Evolutionary conservation across 2,329 filamentous ascomycete species (phyloP).

Genomic region (Claviceps sorghi): DNA sequence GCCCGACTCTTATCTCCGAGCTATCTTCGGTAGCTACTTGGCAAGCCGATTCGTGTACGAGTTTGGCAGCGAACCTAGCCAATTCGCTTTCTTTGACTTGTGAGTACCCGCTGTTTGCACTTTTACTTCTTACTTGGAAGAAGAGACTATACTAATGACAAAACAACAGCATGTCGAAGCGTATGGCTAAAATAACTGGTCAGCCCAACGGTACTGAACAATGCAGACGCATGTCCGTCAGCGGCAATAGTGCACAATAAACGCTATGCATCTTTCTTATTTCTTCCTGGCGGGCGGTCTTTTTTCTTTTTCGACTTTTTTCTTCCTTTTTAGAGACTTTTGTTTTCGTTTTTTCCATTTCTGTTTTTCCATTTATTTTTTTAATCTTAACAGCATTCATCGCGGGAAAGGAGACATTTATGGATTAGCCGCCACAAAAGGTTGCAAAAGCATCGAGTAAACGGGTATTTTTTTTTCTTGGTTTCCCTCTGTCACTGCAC

Average conservation of each 20-base stretch:
- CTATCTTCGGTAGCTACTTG: slow-evolving; percentile 92
- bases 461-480: not conserved
- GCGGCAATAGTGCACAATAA: slow-evolving; percentile 3
- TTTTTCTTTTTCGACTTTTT: not conserved
- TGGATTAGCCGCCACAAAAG: not conserved
- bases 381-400: not conserved
- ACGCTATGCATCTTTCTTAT: too few relatives aligned
- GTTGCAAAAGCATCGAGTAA: not conserved
- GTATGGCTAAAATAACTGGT: slow-evolving; percentile 34
- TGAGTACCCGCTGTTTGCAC: slow-evolving; percentile 34
- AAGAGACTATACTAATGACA: not conserved
- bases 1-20: slow-evolving; percentile 78
- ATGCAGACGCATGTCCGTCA: slow-evolving; percentile 15
- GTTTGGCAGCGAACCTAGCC: slow-evolving; percentile 80
- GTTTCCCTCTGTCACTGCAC: too few relatives aligned
- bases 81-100: slow-evolving; percentile 99
- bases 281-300: not conserved
- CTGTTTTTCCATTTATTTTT: not conserved
- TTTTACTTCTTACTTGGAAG: not conserved
- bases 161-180: slow-evolving; percentile 46
- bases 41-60: slow-evolving; percentile 94
- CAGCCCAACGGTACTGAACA: slow-evolving; percentile 13
- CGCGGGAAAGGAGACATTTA: not conserved
- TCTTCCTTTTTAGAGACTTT: not conserved
- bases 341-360: too few relatives aligned